Percentiles rank a stretch among this genome's conserved stretches.
Evolutionary conservation across 2,329 filamentous ascomycete species (phyloP).

Genomic region (Phaeoacremonium minimum): DNA sequence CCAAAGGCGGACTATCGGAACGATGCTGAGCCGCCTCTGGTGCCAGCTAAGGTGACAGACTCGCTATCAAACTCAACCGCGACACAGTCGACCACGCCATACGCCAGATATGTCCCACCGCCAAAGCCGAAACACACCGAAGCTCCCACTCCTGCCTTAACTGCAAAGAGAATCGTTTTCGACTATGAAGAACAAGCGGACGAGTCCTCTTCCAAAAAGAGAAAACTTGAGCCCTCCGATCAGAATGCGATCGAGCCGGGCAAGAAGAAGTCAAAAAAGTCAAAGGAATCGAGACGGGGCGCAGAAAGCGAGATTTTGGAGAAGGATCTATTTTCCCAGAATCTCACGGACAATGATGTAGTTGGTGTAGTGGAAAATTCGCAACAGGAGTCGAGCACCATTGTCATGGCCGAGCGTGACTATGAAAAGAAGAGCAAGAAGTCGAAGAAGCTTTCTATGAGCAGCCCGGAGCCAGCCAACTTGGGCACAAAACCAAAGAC

Average conservation of each 20-base stretch:
- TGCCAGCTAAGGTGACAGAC: neutral
- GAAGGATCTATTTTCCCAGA: too few species aligned
- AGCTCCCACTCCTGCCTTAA: neutral
- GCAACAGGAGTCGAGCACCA: too few species aligned
- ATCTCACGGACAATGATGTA: too few species aligned
- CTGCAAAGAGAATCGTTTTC: slow-evolving; percentile 14
- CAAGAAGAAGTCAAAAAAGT: slow-evolving; percentile 6
- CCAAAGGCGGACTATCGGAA: slow-evolving; percentile 17
- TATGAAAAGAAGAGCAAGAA: slow-evolving; percentile 24
- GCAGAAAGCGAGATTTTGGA: slow-evolving; percentile 20
- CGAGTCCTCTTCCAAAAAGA: slow-evolving; percentile 8
- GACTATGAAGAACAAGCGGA: slow-evolving; percentile 14
- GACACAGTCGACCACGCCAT: slow-evolving; percentile 10
- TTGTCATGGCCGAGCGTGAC: slow-evolving; percentile 8
- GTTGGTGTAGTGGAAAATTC: too few species aligned
- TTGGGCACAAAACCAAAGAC: slow-evolving; percentile 16
- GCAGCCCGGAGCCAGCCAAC: too few species aligned
- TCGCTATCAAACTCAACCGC: slow-evolving; percentile 16
- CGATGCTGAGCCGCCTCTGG: slow-evolving; percentile 6
- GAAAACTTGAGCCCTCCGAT: slow-evolving; percentile 8
- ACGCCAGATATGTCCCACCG: slow-evolving; percentile 11
- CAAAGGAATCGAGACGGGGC: neutral
- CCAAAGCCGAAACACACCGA: slow-evolving; percentile 1
- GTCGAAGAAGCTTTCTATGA: slow-evolving; percentile 19
- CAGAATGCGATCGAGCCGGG: neutral